Percentiles rank a stretch among this genome's conserved stretches.
These are phyloP conservation scores for Dictyophora rubrovolvata DNA, from an alignment of 768 basidiomycete species.

Conservation along the genomic window DNA sequence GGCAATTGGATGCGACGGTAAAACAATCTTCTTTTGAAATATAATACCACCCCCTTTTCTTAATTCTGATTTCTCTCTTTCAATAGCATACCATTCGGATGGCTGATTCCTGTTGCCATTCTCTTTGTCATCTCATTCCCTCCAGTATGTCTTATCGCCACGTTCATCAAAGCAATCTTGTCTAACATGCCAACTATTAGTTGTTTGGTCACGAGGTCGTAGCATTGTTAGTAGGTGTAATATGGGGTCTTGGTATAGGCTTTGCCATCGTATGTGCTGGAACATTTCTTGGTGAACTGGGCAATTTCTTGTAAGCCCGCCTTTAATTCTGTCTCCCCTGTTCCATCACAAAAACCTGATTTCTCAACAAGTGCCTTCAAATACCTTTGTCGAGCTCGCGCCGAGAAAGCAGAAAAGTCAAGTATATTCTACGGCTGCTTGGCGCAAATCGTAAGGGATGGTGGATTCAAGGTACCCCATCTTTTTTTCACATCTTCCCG, in stretches of 20 bases:
- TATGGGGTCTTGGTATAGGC: constrained; percentile 83
- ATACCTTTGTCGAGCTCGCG: constrained; percentile 64
- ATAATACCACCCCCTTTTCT: background rate
- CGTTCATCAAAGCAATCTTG: background rate
- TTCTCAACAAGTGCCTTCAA: constrained; percentile 57
- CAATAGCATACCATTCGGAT: constrained; percentile 45
- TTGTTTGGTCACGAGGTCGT: constrained; percentile 91
- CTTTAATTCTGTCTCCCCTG: constrained; percentile 9
- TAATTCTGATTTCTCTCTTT: background rate
- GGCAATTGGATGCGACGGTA: constrained; percentile 57
- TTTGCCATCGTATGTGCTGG: constrained; percentile 81
- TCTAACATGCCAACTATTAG: constrained; percentile 20
- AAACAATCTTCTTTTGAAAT: constrained; percentile 14
- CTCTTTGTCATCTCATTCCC: constrained; percentile 83
- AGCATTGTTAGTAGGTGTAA: constrained; percentile 77
- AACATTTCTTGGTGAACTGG: constrained; percentile 78
- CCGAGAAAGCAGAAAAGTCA: constrained; percentile 58
- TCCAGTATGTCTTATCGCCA: constrained; percentile 37
- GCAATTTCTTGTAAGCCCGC: constrained; percentile 82
- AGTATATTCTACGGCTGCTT: constrained; percentile 47
- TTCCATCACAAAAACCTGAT: background rate
- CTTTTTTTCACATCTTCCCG: constrained; percentile 1
- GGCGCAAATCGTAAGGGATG: constrained; percentile 61
- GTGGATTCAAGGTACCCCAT: constrained; percentile 56
- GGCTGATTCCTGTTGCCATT: constrained; percentile 70